Percentiles rank a stretch among this genome's conserved stretches.
Conservation (phyloP, 208 protist genomes). For the Acanthamoeba castellanii region DNA sequence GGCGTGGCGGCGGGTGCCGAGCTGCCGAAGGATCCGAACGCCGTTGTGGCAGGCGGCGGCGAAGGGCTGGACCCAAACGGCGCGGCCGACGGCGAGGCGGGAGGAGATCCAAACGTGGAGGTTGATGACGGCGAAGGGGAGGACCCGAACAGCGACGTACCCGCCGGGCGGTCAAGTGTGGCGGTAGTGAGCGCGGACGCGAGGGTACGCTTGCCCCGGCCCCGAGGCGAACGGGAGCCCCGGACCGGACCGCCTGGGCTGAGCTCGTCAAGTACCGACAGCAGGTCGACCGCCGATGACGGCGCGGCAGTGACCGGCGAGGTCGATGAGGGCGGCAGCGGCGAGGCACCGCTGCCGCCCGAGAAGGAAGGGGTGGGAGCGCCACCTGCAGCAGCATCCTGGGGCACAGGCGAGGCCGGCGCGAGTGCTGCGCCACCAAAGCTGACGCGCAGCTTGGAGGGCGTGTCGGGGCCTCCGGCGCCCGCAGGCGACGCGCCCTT, state of each 20-base stretch:
- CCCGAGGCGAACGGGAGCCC: background rate
- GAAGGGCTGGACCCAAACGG: background rate
- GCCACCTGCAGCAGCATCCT: background rate
- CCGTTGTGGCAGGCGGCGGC: background rate
- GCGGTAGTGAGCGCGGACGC: background rate
- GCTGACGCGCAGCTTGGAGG: constrained; percentile 40
- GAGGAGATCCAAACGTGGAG: background rate
- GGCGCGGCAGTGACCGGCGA: background rate
- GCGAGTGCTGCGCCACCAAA: background rate
- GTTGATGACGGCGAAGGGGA: background rate
- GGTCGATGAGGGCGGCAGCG: background rate
- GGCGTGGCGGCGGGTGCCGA: too few species aligned
- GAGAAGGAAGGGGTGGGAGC: background rate
- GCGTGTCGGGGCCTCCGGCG: background rate
- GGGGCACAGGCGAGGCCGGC: background rate
- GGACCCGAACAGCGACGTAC: background rate
- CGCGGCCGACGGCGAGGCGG: background rate
- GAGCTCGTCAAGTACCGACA: constrained; percentile 17
- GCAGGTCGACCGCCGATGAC: background rate
- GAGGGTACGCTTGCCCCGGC: background rate
- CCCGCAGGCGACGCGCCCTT: background rate
- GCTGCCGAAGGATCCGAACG: background rate
- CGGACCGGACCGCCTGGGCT: background rate
- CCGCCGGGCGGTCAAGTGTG: background rate
- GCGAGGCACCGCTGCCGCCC: background rate